Percentiles rank a stretch among this genome's conserved stretches.
phyloP scores from a whole-genome alignment of 768 basidiomycete genomes.

The Paxillus involutus region DNA sequence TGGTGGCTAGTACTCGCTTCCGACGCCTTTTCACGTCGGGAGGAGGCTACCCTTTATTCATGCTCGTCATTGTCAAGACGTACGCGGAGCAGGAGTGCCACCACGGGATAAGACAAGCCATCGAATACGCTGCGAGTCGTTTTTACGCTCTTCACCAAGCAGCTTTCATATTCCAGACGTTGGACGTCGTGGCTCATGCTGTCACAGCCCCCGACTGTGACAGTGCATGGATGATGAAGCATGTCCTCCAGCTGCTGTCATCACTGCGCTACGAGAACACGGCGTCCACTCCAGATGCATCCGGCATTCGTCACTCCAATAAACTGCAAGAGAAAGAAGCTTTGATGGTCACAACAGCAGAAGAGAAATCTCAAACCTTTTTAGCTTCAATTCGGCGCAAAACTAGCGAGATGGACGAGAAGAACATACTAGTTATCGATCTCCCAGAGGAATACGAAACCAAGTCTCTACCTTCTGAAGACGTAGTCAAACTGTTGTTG shows the following conservation, averaged over 20 bases:
- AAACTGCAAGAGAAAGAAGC: conserved; percentile 69
- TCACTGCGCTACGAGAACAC: conserved; percentile 47
- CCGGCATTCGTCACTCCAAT: conserved; percentile 66
- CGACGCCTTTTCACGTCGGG: conserved; percentile 72
- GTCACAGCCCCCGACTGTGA: conserved; percentile 49
- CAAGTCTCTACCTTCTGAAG: conserved; percentile 54
- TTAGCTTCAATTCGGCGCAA: conserved; percentile 50
- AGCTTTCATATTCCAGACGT: conserved; percentile 70
- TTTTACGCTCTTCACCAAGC: conserved; percentile 76
- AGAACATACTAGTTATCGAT: conserved; percentile 41
- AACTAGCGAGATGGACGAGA: conserved; percentile 38
- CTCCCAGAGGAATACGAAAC: conserved; percentile 60
- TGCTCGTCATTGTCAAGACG: conserved; percentile 68
- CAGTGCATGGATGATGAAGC: conserved; percentile 50
- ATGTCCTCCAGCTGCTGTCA: conserved; percentile 57
- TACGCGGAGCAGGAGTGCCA: conserved; percentile 63
- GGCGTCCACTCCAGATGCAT: conserved; percentile 49
- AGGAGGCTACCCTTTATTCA: conserved; percentile 72
- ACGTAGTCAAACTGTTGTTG: conserved; percentile 69
- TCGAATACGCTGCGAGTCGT: conserved; percentile 69
- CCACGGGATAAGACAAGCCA: conserved; percentile 57
- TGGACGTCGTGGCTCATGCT: conserved; percentile 61
- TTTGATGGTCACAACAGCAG: conserved; percentile 64
- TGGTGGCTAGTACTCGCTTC: conserved; percentile 77
- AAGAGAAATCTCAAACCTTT: conserved; percentile 73